Evolutionary conservation across 169 alveolate species (phyloP).

Genomic region (Plasmodium relictum): DNA sequence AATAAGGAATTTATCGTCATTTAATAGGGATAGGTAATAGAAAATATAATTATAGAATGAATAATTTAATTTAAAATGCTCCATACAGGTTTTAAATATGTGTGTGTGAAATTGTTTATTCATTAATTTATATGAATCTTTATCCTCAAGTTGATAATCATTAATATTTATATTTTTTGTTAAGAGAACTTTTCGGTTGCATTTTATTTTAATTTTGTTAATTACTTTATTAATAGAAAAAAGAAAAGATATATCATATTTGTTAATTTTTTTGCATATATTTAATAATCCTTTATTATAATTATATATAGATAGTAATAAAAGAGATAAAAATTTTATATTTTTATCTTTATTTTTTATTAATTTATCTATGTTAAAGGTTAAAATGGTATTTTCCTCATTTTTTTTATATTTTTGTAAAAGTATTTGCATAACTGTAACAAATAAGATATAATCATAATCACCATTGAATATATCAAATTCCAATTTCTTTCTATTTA

Average conservation of each 20-base stretch:
- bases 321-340: slow-evolving; percentile 63
- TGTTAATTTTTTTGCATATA: slow-evolving; percentile 50
- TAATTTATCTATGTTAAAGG: slow-evolving; percentile 54
- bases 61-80: slow-evolving; percentile 33
- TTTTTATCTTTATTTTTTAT: slow-evolving; percentile 54
- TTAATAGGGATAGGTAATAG: slow-evolving; percentile 53
- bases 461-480: slow-evolving; percentile 69
- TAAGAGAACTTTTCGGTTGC: not conserved
- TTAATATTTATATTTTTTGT: not conserved
- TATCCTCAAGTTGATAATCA: not conserved
- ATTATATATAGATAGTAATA: slow-evolving; percentile 57
- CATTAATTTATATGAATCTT: slow-evolving; percentile 1
- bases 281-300: slow-evolving; percentile 61
- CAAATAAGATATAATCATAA: slow-evolving; percentile 54
- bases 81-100: slow-evolving; percentile 40
- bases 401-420: slow-evolving; percentile 59
- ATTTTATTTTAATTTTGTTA: slow-evolving; percentile 19
- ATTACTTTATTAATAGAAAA: slow-evolving; percentile 23
- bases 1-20: slow-evolving; percentile 57
- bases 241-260: slow-evolving; percentile 57
- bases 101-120: slow-evolving; percentile 11
- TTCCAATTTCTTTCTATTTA: slow-evolving; percentile 29
- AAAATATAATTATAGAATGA: slow-evolving; percentile 53
- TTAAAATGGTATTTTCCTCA: slow-evolving; percentile 27
- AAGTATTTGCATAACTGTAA: slow-evolving; percentile 68